Base-by-base conservation (phyloP, 352 stramenopile species). In the Phytophthora capsici region DNA sequence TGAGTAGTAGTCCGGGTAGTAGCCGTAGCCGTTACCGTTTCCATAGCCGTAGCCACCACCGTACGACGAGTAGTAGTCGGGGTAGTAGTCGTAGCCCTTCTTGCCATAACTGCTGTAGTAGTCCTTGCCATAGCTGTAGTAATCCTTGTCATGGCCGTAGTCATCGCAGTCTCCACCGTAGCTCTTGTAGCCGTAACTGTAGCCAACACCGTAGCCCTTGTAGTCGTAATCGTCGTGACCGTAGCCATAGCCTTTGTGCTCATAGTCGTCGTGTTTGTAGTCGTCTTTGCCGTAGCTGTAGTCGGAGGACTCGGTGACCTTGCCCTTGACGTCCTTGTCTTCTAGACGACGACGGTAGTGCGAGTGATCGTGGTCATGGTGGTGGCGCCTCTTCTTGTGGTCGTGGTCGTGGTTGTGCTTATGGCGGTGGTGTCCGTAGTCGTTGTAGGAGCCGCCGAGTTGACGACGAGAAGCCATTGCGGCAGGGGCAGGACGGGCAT, bases 391-490 rank as follows among this genome's bases (percentile, higher is more conserved):
- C 36, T 55, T 57, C 14, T 37, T 19, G 32, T 44, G 20, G 3
- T 45, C 48, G 19, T 67, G 50, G 16, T 59, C 53, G 20, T 69
- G 20, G 20, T 59, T 46, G 26, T 69, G 20, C 10, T 65, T 43
- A 28, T 57, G 26, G 13, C 12, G 52, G 28, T 63, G 32, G 22
- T 54, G 52, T 37, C 22, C 50, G 20, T 73, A 45, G 44, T 66
- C 36, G 16, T 71, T 58, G 36, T 71, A 57, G 6, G 45, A 46
- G 32, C 57, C n/a, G n/a, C n/a, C n/a, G n/a, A n/a, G n/a, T n/a
- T n/a, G n/a, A n/a, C n/a, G n/a, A n/a, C n/a, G n/a, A n/a, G n/a
- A n/a, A n/a, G n/a, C n/a, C n/a, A n/a, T n/a, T n/a, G n/a, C n/a
- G n/a, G n/a, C n/a, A n/a, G n/a, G n/a, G n/a, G n/a, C n/a, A n/a